Evolutionary conservation across 1,284 basidiomycete species (phyloP).

Genomic region (Lentinus polychrous): DNA sequence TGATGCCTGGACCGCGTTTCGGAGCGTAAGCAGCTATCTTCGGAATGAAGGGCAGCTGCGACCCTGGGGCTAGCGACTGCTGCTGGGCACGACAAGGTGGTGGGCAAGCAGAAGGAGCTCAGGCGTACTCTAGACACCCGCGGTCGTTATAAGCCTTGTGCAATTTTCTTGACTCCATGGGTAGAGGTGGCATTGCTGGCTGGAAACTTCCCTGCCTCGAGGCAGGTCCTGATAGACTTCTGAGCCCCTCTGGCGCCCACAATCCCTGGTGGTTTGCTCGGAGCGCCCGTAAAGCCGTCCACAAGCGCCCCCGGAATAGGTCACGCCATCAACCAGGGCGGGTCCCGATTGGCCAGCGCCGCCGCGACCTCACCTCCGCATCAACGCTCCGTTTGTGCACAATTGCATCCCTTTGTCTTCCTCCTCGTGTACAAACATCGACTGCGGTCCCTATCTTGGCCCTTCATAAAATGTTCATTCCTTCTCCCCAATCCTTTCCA

Average conservation of each 20-base stretch:
- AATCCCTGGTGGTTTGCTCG: too few relatives aligned
- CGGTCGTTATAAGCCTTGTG: conserved; percentile 8
- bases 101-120: conserved; percentile 20
- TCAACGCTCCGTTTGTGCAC: not conserved
- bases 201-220: conserved; percentile 10
- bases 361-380: too few relatives aligned
- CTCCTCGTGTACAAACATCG: too few relatives aligned
- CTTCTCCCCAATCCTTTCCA: too few relatives aligned
- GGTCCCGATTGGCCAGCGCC: not conserved
- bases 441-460: too few relatives aligned
- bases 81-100: conserved; percentile 8
- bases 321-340: not conserved
- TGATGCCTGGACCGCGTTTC: conserved; percentile 16
- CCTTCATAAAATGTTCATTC: too few relatives aligned
- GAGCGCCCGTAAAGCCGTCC: too few relatives aligned
- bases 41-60: conserved; percentile 7
- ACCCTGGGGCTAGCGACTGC: conserved; percentile 6
- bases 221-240: conserved; percentile 4
- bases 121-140: not conserved
- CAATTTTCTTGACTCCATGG: too few relatives aligned
- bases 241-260: not conserved
- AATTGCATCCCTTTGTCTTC: too few relatives aligned
- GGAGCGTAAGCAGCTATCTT: conserved; percentile 4
- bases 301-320: too few relatives aligned
- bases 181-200: not conserved